phyloP scores from a whole-genome alignment of 176 grass and related monocot genomes.

The Triticum timopheevii region DNA sequence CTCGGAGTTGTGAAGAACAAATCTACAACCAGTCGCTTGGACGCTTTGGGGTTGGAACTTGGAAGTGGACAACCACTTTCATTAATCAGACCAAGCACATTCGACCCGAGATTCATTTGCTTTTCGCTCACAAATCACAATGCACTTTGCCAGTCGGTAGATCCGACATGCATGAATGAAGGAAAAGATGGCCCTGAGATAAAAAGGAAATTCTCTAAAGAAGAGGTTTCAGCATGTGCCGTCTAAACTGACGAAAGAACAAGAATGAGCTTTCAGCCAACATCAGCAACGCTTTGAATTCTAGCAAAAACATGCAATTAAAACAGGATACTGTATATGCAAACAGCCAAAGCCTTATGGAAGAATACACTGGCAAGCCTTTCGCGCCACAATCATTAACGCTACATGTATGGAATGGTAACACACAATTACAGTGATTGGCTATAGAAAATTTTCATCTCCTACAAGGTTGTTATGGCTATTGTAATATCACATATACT shows the following conservation, averaged over 20 bases:
- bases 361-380: conserved; percentile 6
- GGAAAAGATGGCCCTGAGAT: no score
- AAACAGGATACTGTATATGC: not conserved
- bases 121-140: not conserved
- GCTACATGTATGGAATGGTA: conserved; percentile 28
- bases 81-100: not conserved
- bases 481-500: conserved; percentile 40
- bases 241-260: not conserved
- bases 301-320: no score
- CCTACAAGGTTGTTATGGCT: conserved; percentile 21
- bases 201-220: not conserved
- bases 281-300: not conserved
- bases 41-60: no score
- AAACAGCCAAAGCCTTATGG: not conserved
- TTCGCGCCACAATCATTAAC: conserved; percentile 13
- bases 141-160: not conserved
- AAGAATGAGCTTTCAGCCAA: not conserved
- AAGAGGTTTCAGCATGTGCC: not conserved
- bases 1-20: not conserved
- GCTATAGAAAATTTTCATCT: conserved; percentile 25
- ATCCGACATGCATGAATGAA: not conserved
- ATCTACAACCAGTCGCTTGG: no score
- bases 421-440: conserved; percentile 28
- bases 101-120: not conserved
- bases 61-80: no score